Evolutionary conservation across 768 basidiomycete species (phyloP), one percentile per base, ranked within the genome.

Genomic region (Polyporus arcularius): DNA sequence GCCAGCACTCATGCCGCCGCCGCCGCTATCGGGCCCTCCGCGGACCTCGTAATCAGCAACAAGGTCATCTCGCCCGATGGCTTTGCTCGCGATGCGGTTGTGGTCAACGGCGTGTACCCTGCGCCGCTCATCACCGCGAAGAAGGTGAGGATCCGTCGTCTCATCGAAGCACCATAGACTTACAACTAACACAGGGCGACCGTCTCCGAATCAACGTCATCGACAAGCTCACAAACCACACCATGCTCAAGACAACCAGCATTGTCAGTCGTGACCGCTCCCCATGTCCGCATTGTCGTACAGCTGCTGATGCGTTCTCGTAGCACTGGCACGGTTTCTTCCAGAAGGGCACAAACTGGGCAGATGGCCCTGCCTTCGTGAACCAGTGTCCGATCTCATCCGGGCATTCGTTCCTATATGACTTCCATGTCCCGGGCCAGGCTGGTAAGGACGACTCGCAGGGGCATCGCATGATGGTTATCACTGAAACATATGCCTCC

Each of bases 251-350:
- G 53, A 39, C 55, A 16, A 62, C 61, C 10, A 55, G 47, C 42
- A 57, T 62, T 32, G 61, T 62, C 31, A 39, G 59, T 52, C 42
- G 31, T 4, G 14, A 14, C 21, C 12, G 8, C 39, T 26, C 26
- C 4, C 31, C 38, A 11, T 4, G 15, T 12, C 15, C 6, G 43
- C 21, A 4, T 26, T 18, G 12, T 50, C 2, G 14, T 32, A 2
- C 21, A 9, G n/a, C 45, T 42, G 26, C 40, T 28, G 2, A 18
- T 28, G 26, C 21, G 4, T 18, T 16, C n/a, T 45, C 12, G 28
- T 35, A 67, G 67, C 67, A 67, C 43, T 82, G 81, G 81, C 81
- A 82, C 55, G 80, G 80, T 4, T 38, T 82, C n/a, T 78, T 76
- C 58, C 80, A 82, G 59, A 49, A 68, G 11, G 71, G 72, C n/a